Evolutionary conservation across 805 yeast genomes (phyloP).

Genomic region (Yarrowia sp.): DNA sequence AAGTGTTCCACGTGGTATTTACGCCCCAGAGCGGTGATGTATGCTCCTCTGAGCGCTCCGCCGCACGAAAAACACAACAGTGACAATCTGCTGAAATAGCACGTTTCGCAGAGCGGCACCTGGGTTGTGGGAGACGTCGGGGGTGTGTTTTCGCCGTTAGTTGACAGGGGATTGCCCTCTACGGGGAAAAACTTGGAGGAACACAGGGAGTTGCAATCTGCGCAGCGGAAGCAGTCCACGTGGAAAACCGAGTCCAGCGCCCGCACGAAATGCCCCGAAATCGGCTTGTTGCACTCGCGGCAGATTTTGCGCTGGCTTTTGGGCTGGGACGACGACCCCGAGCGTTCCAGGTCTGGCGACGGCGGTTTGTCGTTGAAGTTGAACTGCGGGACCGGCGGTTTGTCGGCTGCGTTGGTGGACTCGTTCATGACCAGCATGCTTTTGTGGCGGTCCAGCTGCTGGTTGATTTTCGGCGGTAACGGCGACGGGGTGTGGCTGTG

Average conservation of each 20-base stretch:
- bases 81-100: constrained; percentile 84
- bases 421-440: constrained; percentile 32
- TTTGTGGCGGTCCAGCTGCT: constrained; percentile 27
- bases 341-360: constrained; percentile 8
- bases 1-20: constrained; percentile 96
- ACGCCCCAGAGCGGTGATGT: constrained; percentile 89
- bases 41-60: constrained; percentile 86
- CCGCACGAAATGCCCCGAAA: constrained; percentile 80
- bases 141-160: constrained; percentile 37
- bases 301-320: constrained; percentile 50
- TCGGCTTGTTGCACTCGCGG: constrained; percentile 59
- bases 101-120: constrained; percentile 85
- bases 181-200: constrained; percentile 88
- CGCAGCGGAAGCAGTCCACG: constrained; percentile 84
- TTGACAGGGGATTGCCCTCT: constrained; percentile 52
- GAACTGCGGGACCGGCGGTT: constrained; percentile 10
- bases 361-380: constrained; percentile 22
- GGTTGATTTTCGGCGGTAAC: not conserved
- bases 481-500: constrained; percentile 2
- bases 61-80: constrained; percentile 88
- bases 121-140: constrained; percentile 49
- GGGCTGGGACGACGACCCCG: not conserved
- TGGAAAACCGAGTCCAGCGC: constrained; percentile 84
- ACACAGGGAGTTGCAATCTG: constrained; percentile 81
- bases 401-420: not conserved